A percentile compares a stretch with the other conserved stretches of the same genome.
These are phyloP conservation scores for Eucalyptus guilfoylei DNA, from an alignment of 345 rosid species.

Conservation along the genomic window DNA sequence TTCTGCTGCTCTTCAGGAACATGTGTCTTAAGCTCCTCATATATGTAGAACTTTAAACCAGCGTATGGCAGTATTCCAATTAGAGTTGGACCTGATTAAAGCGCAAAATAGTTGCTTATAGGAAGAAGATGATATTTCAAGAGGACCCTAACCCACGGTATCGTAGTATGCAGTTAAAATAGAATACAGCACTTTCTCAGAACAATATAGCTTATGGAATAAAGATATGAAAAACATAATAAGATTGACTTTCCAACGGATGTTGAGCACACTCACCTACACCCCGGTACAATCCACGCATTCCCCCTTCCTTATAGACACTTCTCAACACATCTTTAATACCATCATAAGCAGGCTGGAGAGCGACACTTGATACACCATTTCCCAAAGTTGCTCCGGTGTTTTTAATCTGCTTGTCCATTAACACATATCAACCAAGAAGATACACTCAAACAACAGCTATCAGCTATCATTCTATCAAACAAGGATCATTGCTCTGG, in stretches of 20 bases:
- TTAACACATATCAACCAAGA: neutral
- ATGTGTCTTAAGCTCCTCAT: constrained; percentile 80
- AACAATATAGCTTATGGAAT: neutral
- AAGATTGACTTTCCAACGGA: neutral
- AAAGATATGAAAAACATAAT: neutral
- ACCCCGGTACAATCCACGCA: constrained; percentile 78
- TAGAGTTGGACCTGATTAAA: constrained; percentile 79
- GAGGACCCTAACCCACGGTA: neutral
- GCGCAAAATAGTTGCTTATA: neutral
- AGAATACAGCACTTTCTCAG: neutral
- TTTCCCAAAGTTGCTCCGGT: constrained; percentile 13
- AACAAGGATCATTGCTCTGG: neutral
- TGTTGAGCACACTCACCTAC: constrained; percentile 40
- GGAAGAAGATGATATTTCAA: neutral
- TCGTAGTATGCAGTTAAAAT: neutral
- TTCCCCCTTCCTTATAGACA: constrained; percentile 79
- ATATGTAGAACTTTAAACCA: constrained; percentile 86
- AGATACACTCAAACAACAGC: neutral
- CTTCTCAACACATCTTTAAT: constrained; percentile 60
- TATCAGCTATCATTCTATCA: neutral
- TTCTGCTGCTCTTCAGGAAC: constrained; percentile 93
- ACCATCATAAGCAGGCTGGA: constrained; percentile 59
- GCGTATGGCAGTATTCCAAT: constrained; percentile 92
- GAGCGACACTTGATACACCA: constrained; percentile 22
- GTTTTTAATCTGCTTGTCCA: constrained; percentile 37